Evolutionary conservation across 176 grass and related monocot species (phyloP), one percentile per base, ranked within the genome.

Genomic region (Oryza glaberrima): DNA sequence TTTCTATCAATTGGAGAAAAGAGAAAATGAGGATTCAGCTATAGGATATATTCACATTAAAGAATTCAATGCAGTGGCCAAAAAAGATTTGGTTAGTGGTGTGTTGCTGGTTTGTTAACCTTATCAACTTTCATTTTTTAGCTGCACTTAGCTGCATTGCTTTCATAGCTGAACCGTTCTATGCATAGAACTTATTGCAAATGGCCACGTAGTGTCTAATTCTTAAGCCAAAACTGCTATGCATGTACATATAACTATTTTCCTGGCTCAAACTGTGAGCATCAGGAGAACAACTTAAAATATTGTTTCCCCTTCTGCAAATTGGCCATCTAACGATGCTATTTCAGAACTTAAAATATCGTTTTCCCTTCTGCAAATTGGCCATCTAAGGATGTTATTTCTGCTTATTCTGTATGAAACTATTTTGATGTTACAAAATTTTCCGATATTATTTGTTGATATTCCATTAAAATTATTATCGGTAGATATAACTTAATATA

Each of bases 31-130:
- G 41, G 88, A 89, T 90, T 92, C 76, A 54, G 87, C 87, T 67
- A 85, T 95, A n/a, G 96, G 96, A 68, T 98, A 95, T 85, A 91
- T 98, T 87, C 91, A 81, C 70, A 88, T 98, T 77, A 98, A 95
- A 88, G 96, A 98, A 81, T 98, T 98, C 86, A 98, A 98, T 92
- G 89, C 96, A 63, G 71, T 95, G 87, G 93, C 91, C 60, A 95
- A 98, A 83, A 98, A 95, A 95, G 96, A 98, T 92, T 89, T 98
- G 89, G 93, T 98, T 82, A 98, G 85, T 83, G 96, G 93, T 95
- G 82, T 81, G 74, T 84, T 87, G 26, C 81, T 82, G 72, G 81
- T 86, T 86, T 86, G 75, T 85, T 82, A 71, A 82, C 52, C 80
- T 73, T 87, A 52, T 22, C 73, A 69, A 75, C 84, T 54, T 13